Evolutionary conservation across 192 early-diverging fungal species (phyloP).

Genomic region (Coemansia sp.): DNA sequence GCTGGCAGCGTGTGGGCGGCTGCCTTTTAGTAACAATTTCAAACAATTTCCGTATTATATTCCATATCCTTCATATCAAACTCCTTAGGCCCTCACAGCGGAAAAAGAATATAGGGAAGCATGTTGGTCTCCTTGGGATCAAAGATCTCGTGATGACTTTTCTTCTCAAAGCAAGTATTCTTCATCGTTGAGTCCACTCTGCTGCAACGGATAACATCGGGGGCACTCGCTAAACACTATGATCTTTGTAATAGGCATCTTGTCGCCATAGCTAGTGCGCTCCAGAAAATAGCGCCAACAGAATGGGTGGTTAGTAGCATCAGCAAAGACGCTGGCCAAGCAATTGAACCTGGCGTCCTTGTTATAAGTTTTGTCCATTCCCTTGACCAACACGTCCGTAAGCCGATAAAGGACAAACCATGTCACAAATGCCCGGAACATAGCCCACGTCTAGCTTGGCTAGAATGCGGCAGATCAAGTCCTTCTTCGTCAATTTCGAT

Average conservation of each 20-base stretch:
- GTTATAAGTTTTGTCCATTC: too few relatives aligned
- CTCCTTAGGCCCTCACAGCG: too few relatives aligned
- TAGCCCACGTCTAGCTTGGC: conserved; percentile 35
- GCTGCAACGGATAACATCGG: conserved; percentile 69
- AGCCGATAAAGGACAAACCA: conserved; percentile 77
- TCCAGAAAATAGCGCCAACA: conserved; percentile 75
- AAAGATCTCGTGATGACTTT: conserved; percentile 68
- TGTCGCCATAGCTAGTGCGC: conserved; percentile 63
- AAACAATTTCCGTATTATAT: neutral
- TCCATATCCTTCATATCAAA: too few relatives aligned
- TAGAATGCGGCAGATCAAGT: conserved; percentile 40
- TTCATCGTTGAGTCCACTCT: conserved; percentile 67
- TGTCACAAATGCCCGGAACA: conserved; percentile 41
- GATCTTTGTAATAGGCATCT: conserved; percentile 80
- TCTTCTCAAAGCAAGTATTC: conserved; percentile 82
- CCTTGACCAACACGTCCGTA: conserved; percentile 65
- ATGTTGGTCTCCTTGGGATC: conserved; percentile 70
- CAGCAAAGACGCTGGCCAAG: conserved; percentile 91
- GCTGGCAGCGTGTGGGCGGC: conserved; percentile 11
- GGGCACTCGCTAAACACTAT: conserved; percentile 82
- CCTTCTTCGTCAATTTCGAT: too few relatives aligned
- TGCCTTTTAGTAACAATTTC: neutral
- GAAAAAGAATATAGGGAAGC: too few relatives aligned
- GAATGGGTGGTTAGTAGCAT: conserved; percentile 69
- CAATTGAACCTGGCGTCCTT: conserved; percentile 19